Percentiles rank a stretch among this genome's conserved stretches.
phyloP scores from a whole-genome alignment of 2,329 filamentous ascomycete species.

The Elsinoe arachidis region DNA sequence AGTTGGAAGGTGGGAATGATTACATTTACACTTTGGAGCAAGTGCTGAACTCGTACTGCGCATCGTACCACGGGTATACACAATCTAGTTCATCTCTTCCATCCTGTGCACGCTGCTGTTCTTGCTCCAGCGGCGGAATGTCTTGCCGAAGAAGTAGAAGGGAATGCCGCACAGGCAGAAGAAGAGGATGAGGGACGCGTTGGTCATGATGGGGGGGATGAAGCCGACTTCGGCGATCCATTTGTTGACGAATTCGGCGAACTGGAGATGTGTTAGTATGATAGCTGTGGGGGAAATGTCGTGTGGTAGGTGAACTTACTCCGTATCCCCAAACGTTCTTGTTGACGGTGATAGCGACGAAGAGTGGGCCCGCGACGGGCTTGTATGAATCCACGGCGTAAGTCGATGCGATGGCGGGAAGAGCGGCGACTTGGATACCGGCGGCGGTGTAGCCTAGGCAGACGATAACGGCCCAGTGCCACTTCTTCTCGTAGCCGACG shows the following conservation, averaged over 20 bases:
- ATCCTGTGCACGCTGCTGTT: slow-evolving; percentile 9
- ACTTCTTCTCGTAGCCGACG: slow-evolving; percentile 28
- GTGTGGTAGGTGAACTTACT: slow-evolving; percentile 41
- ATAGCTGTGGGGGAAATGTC: too few relatives aligned
- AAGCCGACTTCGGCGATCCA: slow-evolving; percentile 45
- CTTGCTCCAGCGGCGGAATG: slow-evolving; percentile 44
- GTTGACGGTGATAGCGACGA: slow-evolving; percentile 54
- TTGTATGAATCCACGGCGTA: slow-evolving; percentile 59
- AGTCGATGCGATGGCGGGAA: slow-evolving; percentile 50
- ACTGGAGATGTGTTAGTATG: not conserved
- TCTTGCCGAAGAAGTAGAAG: slow-evolving; percentile 53
- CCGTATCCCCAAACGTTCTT: slow-evolving; percentile 58
- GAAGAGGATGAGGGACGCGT: slow-evolving; percentile 45
- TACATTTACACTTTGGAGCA: not conserved
- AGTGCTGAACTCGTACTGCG: too few relatives aligned
- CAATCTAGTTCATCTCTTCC: not conserved
- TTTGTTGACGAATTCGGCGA: slow-evolving; percentile 27
- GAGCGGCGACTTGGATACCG: slow-evolving; percentile 51
- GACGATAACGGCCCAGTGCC: slow-evolving; percentile 49
- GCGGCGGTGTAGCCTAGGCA: slow-evolving; percentile 50
- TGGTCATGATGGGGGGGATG: slow-evolving; percentile 52
- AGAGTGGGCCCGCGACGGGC: slow-evolving; percentile 50
- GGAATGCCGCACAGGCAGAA: slow-evolving; percentile 48
- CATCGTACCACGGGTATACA: too few relatives aligned
- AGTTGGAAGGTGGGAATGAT: not conserved